Evolutionary conservation across 345 rosid genomes (phyloP).

Genomic region (Citrus cavaleriei): DNA sequence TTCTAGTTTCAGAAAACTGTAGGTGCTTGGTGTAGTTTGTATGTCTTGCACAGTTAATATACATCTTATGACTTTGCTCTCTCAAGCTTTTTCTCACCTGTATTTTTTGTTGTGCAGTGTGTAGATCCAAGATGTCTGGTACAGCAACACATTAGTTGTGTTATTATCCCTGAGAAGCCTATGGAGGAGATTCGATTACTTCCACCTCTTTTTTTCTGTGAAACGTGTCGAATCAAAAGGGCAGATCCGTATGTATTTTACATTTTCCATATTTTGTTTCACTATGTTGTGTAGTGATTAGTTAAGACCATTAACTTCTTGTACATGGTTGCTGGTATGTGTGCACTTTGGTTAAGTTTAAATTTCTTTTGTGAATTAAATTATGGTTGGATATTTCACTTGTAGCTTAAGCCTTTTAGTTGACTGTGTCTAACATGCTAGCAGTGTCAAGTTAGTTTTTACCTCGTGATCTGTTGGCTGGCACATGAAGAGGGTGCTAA

Average conservation of each 20-base stretch:
- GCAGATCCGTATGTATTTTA: slow-evolving; percentile 42
- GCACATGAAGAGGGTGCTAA: not conserved
- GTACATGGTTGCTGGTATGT: not conserved
- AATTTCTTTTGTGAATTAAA: not conserved
- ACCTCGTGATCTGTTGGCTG: not conserved
- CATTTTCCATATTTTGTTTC: not conserved
- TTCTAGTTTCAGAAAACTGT: not conserved
- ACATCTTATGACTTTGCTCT: not conserved
- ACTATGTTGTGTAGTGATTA: not conserved
- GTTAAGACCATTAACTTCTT: not conserved
- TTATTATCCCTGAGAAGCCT: slow-evolving; percentile 26
- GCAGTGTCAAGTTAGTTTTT: not conserved
- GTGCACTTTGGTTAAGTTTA: not conserved
- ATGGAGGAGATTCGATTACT: slow-evolving; percentile 15
- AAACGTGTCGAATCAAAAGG: slow-evolving; percentile 34
- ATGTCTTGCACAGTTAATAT: not conserved
- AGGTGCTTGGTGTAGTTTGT: not conserved
- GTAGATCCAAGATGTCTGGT: slow-evolving; percentile 32
- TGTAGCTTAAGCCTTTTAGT: not conserved
- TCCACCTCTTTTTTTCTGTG: slow-evolving; percentile 29
- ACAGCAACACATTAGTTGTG: slow-evolving; percentile 36
- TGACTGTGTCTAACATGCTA: not conserved
- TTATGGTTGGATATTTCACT: not conserved
- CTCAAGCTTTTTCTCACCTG: not conserved
- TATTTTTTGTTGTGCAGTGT: slow-evolving; percentile 30